phyloP scores from a whole-genome alignment of 1,284 basidiomycete species.

The Cryptococcus neoformans region DNA sequence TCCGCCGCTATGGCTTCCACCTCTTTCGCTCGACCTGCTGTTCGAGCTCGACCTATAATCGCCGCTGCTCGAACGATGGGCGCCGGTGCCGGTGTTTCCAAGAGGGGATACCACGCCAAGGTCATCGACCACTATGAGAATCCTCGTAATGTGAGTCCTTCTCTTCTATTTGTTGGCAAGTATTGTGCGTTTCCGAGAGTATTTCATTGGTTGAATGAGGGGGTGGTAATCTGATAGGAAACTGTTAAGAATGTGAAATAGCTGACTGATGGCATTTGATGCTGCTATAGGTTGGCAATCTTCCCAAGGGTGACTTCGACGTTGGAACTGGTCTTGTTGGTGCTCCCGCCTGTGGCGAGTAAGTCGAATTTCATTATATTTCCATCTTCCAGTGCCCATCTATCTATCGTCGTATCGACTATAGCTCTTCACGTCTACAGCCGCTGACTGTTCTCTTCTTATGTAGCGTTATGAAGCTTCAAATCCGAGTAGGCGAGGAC shows the following conservation, averaged over 20 bases:
- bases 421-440: neutral
- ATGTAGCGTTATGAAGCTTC: slow-evolving; percentile 97
- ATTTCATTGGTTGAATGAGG: too few species aligned
- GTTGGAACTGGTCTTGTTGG: slow-evolving; percentile 98
- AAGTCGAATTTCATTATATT: slow-evolving; percentile 11
- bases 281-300: slow-evolving; percentile 63
- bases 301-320: slow-evolving; percentile 84
- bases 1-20: slow-evolving; percentile 26
- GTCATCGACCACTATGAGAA: slow-evolving; percentile 95
- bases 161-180: neutral
- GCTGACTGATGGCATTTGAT: slow-evolving; percentile 1
- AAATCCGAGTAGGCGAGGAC: slow-evolving; percentile 94
- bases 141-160: slow-evolving; percentile 77
- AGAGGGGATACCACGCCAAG: slow-evolving; percentile 79
- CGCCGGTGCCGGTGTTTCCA: neutral
- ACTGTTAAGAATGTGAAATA: neutral
- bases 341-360: slow-evolving; percentile 64
- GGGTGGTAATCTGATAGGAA: neutral
- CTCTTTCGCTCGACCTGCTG: slow-evolving; percentile 23
- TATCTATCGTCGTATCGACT: slow-evolving; percentile 33
- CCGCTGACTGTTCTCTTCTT: neutral
- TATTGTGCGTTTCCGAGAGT: neutral
- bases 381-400: neutral
- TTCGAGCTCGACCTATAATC: slow-evolving; percentile 1
- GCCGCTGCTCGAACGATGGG: slow-evolving; percentile 1